Conservation (phyloP, 129 eudicot genomes). For the carrot (Daucus carota) region DNA sequence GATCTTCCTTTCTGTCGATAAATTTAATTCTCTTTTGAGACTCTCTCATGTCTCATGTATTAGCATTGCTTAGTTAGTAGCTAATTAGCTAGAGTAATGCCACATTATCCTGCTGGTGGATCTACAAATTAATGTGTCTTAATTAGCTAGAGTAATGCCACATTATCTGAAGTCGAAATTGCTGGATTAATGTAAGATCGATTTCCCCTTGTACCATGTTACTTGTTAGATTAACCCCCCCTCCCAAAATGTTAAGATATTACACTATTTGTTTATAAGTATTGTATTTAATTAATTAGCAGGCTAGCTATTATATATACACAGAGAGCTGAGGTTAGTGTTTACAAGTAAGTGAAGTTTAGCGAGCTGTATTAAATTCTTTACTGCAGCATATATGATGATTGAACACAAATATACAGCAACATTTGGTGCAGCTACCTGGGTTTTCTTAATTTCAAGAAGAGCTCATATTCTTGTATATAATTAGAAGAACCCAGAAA, state of each 20-base stretch:
- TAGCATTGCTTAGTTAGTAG: neutral
- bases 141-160: too few relatives aligned
- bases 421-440: neutral
- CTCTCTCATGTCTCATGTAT: neutral
- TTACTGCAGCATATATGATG: neutral
- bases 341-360: too few relatives aligned
- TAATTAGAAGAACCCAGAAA: neutral
- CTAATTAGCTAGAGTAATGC: neutral
- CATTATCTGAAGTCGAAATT: neutral
- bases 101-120: neutral
- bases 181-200: too few relatives aligned
- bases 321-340: too few relatives aligned
- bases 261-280: too few relatives aligned
- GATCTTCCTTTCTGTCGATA: neutral
- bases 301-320: too few relatives aligned
- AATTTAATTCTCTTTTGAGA: neutral
- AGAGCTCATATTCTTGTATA: neutral
- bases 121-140: neutral
- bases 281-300: too few relatives aligned
- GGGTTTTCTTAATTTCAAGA: neutral
- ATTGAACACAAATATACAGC: neutral
- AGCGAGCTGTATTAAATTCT: neutral
- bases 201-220: too few relatives aligned
- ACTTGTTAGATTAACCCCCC: too few relatives aligned
- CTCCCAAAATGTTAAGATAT: too few relatives aligned